Evolutionary conservation across 768 basidiomycete species (phyloP).

Genomic region (Mycena albidolilacea): DNA sequence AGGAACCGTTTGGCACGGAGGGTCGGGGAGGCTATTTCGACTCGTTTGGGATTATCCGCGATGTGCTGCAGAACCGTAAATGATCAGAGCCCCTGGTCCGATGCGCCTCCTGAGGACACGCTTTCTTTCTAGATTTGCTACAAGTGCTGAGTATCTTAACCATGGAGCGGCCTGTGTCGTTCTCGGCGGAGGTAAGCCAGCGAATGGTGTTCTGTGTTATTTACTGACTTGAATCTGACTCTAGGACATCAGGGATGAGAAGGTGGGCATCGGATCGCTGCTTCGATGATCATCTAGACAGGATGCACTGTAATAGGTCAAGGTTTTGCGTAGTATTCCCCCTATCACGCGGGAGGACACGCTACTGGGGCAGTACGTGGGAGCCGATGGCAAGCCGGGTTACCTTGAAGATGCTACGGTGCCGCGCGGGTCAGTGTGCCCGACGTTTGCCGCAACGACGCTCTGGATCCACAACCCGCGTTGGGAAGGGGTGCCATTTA

Average conservation of each 20-base stretch:
- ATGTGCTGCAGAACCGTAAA: constrained; percentile 98
- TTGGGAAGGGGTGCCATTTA: constrained; percentile 99
- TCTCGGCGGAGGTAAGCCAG: constrained; percentile 76
- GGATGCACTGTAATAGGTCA: constrained; percentile 74
- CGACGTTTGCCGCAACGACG: constrained; percentile 93
- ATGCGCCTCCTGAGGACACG: constrained; percentile 38
- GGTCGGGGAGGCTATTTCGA: constrained; percentile 99
- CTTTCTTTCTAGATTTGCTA: constrained; percentile 77
- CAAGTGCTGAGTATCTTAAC: constrained; percentile 96
- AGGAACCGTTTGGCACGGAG: constrained; percentile 99
- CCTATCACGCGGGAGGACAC: constrained; percentile 84
- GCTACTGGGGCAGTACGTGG: constrained; percentile 95
- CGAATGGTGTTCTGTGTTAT: too few relatives aligned
- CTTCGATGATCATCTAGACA: constrained; percentile 18
- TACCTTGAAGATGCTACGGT: constrained; percentile 98
- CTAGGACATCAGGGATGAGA: constrained; percentile 95
- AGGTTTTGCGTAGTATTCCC: constrained; percentile 93
- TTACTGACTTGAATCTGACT: too few relatives aligned
- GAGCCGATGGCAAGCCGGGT: constrained; percentile 91
- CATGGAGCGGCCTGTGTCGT: constrained; percentile 99
- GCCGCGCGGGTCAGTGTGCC: constrained; percentile 91
- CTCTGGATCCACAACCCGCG: constrained; percentile 96
- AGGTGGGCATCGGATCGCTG: constrained; percentile 65
- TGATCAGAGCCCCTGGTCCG: constrained; percentile 39
- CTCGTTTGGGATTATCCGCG: constrained; percentile 98